Base-by-base conservation (phyloP, 495 filamentous ascomycete species). In the Penicillium lividum region DNA sequence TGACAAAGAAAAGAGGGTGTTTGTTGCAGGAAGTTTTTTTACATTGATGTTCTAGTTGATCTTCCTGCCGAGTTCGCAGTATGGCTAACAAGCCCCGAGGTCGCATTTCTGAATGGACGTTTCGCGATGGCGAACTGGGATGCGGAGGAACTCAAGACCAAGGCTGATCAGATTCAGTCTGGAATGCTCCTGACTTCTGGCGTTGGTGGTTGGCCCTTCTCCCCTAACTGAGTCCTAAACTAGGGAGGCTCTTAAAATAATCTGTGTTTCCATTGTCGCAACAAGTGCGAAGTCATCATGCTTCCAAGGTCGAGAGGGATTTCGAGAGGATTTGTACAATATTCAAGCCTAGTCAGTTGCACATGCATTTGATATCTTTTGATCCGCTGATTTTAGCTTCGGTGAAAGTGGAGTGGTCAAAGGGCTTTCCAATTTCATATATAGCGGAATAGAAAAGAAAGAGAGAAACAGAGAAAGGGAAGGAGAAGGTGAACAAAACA, bases 81-180 rank as follows among this genome's bases (percentile, higher is more conserved):
- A 18, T 85, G 82, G 82, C 69, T 83, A 0, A 68, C 76, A 9
- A 77, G 75, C 40, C 63, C 70, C 4, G 78, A 83, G 56, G 81
- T 79, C 2, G 15, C 53, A 3, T 83, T 83, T 60, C 61, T 84
- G 50, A 77, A 74, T 43, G 76, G 75, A n/a, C 75, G 70, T 46
- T 76, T 72, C 49, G 65, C 80, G 15, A 82, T 77, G 77, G 67
- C 72, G 11, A 81, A 82, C 59, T 84, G 81, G 80, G 81, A 85
- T 68, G 77, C 81, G 9, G 69, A 80, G n/a, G 80, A 85, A 68
- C 65, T 84, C 22, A 74, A 78, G 59, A 65, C 62, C 5, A 62
- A 61, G 53, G 66, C 59, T 27, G 65, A 74, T 10, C 69, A 80
- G 65, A 78, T 83, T 45, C 4, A 48, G n/a, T 46, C 46, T 2